Conservation (phyloP, 2,329 filamentous ascomycete species). For the Eutypa lata region DNA sequence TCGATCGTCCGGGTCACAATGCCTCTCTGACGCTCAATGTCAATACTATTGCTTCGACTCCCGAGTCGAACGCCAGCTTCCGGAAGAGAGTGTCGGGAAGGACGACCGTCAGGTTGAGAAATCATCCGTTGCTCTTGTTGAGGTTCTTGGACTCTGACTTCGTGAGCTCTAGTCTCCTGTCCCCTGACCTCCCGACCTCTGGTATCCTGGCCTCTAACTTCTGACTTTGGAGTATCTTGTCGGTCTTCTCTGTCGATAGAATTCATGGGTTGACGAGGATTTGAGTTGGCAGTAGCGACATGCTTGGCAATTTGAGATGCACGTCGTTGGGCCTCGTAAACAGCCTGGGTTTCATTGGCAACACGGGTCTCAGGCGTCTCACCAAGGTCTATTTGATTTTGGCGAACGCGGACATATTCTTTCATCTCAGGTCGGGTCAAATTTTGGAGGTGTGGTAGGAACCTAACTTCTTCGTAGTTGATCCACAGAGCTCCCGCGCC, state of each 20-base stretch:
- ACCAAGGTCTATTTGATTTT: conserved; percentile 53
- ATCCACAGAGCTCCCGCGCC: conserved; percentile 63
- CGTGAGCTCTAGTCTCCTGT: too few species aligned
- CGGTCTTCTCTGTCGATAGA: conserved; percentile 14
- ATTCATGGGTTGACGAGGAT: conserved; percentile 8
- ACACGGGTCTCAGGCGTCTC: conserved; percentile 46
- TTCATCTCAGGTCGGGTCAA: conserved; percentile 56
- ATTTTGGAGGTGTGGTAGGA: conserved; percentile 52
- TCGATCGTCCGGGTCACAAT: conserved; percentile 1
- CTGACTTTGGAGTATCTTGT: conserved; percentile 11
- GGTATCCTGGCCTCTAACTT: conserved; percentile 1
- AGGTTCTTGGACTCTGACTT: neutral
- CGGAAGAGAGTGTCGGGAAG: conserved; percentile 2
- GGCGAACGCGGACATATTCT: conserved; percentile 61
- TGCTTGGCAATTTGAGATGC: conserved; percentile 31
- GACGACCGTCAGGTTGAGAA: neutral
- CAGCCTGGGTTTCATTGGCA: conserved; percentile 50
- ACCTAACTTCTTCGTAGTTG: conserved; percentile 57
- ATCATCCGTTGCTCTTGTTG: neutral
- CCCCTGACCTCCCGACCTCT: too few species aligned
- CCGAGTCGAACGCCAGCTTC: neutral
- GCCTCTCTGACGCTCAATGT: conserved; percentile 1
- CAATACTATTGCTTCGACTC: neutral
- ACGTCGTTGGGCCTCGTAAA: conserved; percentile 47
- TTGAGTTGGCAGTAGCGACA: conserved; percentile 2